Base-by-base conservation (phyloP, 495 filamentous ascomycete species). In the Penicillium cataractarum region DNA sequence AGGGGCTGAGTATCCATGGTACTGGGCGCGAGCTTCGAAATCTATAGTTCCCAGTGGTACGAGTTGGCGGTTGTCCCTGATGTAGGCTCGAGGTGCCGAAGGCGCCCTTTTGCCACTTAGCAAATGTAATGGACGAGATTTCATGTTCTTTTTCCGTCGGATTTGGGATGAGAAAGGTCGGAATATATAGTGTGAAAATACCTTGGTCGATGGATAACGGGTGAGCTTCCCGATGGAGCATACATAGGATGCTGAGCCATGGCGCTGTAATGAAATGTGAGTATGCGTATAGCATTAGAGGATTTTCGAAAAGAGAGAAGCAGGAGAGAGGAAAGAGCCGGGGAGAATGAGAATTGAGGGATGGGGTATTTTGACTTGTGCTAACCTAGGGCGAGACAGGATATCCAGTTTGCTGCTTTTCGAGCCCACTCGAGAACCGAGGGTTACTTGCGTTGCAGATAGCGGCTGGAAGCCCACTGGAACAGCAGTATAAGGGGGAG, bases 121-220 rank as follows among this genome's bases (percentile, higher is more conserved):
- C 40, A 70, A 63, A 39, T 61, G 60, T 53, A 67, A 64, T 29
- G 7, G 55, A 54, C 26, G 21, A 33, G 21, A 24, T 29, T 17
- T n/a, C 56, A 10, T 19, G 9, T 61, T 64, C 49, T 67, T 32
- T 32, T 52, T 52, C 26, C 8, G 24, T 42, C 60, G 58, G 61
- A 57, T 55, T 4, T 56, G 32, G 50, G 57, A 64, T 46, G 44
- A 19, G 49, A 40, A 52, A 66, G 42, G 61, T 42, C 39, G 55
- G 48, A 52, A 55, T 61, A 40, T 26, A 32, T 65, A 56, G 65
- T 60, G 71, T 58, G 49, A 58, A 68, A 70, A 54, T 79, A 81
- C 78, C 78, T 81, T 81, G 71, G 74, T 35, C 79, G 77, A 62
- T 78, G 79, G 32, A 79, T 70, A 48, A 77, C 62, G 46, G 77